Evolutionary conservation across 768 basidiomycete genomes (phyloP).

Genomic region (Xerocomus brunneocitrinus): DNA sequence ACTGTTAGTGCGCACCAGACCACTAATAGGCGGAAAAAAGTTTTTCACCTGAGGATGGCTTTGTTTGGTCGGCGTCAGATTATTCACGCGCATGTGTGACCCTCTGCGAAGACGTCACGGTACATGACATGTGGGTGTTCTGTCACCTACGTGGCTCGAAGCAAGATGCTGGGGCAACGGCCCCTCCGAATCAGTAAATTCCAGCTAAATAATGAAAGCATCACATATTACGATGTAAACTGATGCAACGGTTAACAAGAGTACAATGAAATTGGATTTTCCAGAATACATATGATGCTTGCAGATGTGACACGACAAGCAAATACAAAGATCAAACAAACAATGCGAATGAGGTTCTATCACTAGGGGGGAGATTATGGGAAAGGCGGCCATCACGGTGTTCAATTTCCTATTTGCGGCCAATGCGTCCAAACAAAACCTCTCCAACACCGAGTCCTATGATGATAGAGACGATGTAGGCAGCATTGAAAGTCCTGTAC

Average conservation of each 20-base stretch:
- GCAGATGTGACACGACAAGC: background rate
- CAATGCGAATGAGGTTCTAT: background rate
- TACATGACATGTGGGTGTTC: too few relatives aligned
- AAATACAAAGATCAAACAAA: background rate
- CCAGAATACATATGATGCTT: background rate
- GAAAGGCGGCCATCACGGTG: background rate
- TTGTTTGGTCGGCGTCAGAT: slow-evolving; percentile 14
- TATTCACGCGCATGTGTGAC: background rate
- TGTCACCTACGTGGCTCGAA: too few relatives aligned
- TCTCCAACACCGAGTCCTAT: slow-evolving; percentile 73
- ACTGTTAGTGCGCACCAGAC: background rate
- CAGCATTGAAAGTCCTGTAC: slow-evolving; percentile 77
- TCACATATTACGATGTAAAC: too few relatives aligned
- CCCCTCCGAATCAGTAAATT: too few relatives aligned
- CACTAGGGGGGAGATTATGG: background rate
- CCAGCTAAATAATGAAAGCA: too few relatives aligned
- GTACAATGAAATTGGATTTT: too few relatives aligned
- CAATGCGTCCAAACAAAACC: slow-evolving; percentile 61
- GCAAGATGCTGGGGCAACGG: too few relatives aligned
- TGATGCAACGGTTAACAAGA: too few relatives aligned
- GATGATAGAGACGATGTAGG: slow-evolving; percentile 69
- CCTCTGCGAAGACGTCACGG: too few relatives aligned
- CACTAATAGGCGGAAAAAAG: background rate
- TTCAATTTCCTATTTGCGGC: slow-evolving; percentile 9
- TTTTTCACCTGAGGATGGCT: slow-evolving; percentile 14